Evolutionary conservation across 139 green algal genomes (phyloP).

Genomic region (Marvania coccoides): DNA sequence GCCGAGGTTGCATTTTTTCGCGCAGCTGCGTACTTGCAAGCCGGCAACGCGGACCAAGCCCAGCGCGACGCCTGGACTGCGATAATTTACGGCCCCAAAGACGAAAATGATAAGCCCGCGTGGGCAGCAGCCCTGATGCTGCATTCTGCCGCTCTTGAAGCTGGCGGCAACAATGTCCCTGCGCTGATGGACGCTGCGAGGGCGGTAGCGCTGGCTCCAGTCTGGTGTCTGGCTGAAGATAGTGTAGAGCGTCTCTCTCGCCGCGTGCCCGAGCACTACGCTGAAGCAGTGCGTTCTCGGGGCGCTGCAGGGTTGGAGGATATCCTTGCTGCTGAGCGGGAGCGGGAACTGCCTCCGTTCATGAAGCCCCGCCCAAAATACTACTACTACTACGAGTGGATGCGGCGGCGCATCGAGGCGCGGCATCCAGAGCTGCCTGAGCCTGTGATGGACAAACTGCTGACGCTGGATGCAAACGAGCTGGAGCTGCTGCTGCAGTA

Average conservation of each 20-base stretch:
- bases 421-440: constrained; percentile 41
- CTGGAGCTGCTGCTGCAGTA: constrained; percentile 70
- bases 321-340: constrained; percentile 21
- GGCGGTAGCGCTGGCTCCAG: constrained; percentile 6
- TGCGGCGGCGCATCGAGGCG: constrained; percentile 47
- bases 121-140: constrained; percentile 24
- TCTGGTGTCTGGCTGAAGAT: not conserved
- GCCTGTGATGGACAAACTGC: constrained; percentile 63
- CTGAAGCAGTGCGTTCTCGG: not conserved
- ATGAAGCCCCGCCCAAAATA: constrained; percentile 49
- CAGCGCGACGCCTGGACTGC: constrained; percentile 13
- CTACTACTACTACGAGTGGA: constrained; percentile 73
- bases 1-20: constrained; percentile 16
- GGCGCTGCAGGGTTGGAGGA: constrained; percentile 20
- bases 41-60: constrained; percentile 5
- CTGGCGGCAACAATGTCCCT: constrained; percentile 17
- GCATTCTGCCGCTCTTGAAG: constrained; percentile 17
- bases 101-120: no score
- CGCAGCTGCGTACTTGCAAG: constrained; percentile 12
- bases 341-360: constrained; percentile 39
- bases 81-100: constrained; percentile 15
- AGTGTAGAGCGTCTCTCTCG: constrained; percentile 24
- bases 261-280: constrained; percentile 26
- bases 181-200: constrained; percentile 2
- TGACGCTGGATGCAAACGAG: constrained; percentile 60